Evolutionary conservation across 495 filamentous ascomycete genomes (phyloP).

Genomic region (Trichoderma orchidacearum): DNA sequence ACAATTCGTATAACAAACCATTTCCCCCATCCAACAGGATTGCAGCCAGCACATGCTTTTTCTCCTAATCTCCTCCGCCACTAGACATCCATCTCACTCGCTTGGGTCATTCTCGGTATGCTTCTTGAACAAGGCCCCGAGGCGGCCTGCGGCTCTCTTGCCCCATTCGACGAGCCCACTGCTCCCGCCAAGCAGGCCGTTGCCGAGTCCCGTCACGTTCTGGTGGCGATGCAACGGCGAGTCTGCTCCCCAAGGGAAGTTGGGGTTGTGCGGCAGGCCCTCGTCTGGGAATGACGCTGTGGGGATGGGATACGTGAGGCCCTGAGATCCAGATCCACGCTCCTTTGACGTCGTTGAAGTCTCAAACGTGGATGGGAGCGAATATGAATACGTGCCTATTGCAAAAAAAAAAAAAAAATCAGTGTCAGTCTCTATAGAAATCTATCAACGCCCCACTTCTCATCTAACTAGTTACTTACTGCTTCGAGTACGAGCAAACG

Average conservation of each 20-base stretch:
- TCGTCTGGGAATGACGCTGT: slow-evolving; percentile 5
- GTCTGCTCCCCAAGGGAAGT: neutral
- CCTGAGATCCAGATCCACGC: neutral
- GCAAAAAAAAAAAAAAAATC: too few relatives aligned
- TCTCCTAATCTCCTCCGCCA: neutral
- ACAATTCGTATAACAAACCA: neutral
- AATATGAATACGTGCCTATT: neutral
- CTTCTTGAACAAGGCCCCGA: neutral
- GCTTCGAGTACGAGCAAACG: neutral
- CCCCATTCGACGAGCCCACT: neutral
- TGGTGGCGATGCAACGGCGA: neutral
- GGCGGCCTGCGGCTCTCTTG: neutral
- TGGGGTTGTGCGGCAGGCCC: slow-evolving; percentile 5
- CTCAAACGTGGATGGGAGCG: neutral
- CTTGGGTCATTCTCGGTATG: neutral
- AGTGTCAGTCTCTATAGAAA: too few relatives aligned
- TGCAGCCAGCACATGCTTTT: neutral
- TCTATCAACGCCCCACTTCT: too few relatives aligned
- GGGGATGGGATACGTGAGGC: neutral
- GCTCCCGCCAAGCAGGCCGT: neutral
- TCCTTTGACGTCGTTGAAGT: neutral
- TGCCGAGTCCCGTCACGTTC: neutral
- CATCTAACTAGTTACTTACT: neutral
- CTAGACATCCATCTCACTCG: neutral
- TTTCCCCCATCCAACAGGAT: neutral